These are phyloP conservation scores for Penicillium olsonii DNA, from an alignment of 2,329 filamentous ascomycete genomes.

Conservation along the genomic window DNA sequence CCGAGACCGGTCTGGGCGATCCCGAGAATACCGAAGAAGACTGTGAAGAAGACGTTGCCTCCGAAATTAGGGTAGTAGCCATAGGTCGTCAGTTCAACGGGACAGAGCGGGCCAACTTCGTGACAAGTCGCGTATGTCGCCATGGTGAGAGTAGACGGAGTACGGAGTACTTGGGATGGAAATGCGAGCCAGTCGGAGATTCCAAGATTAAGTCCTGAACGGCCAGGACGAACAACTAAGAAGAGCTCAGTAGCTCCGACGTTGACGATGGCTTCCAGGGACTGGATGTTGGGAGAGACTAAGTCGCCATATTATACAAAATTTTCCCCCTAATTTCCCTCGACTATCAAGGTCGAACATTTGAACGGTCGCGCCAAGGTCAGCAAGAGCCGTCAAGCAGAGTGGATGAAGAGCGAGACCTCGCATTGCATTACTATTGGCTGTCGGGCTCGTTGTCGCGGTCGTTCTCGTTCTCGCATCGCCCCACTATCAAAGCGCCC, in stretches of 20 bases:
- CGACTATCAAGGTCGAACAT: neutral
- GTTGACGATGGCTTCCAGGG: neutral
- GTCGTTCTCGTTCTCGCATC: conserved; percentile 25
- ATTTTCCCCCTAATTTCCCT: neutral
- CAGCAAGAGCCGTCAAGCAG: neutral
- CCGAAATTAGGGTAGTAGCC: conserved; percentile 56
- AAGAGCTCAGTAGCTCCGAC: neutral
- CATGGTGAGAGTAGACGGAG: conserved; percentile 7
- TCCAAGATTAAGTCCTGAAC: no score
- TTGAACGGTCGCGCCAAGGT: conserved; percentile 4
- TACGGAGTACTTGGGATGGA: no score
- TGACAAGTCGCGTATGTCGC: conserved; percentile 32
- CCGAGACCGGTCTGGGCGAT: conserved; percentile 53
- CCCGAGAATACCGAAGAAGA: conserved; percentile 53
- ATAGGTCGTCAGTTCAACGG: conserved; percentile 52
- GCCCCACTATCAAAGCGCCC: conserved; percentile 14
- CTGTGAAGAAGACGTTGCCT: conserved; percentile 55
- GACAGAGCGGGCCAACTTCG: conserved; percentile 42
- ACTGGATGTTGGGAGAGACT: no score
- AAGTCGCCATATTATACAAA: no score
- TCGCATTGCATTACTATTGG: conserved; percentile 9
- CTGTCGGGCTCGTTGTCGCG: conserved; percentile 23
- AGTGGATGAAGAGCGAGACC: conserved; percentile 2
- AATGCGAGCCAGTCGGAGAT: no score
- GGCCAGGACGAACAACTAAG: neutral